Conservation (phyloP, 176 grass and related monocot species). For the Saccharum officinarum region DNA sequence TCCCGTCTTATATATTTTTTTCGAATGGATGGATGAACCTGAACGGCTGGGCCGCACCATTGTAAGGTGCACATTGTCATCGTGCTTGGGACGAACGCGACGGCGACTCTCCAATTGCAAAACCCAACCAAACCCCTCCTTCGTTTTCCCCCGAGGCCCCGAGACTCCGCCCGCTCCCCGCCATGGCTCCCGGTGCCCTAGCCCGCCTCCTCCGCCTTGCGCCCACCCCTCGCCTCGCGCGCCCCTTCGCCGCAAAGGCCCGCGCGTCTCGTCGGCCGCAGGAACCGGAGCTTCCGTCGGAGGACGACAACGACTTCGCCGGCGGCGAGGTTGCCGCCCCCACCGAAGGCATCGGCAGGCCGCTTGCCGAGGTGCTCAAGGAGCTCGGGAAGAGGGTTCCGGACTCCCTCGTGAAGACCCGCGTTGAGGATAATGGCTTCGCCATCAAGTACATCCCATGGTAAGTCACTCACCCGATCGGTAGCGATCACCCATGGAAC, state of each 20-base stretch:
- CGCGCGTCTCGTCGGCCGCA: constrained; percentile 11
- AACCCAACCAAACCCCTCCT: constrained; percentile 44
- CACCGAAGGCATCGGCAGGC: constrained; percentile 76
- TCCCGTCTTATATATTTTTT: no score
- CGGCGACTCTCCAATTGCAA: not conserved
- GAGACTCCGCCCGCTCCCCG: not conserved
- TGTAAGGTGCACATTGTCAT: no score
- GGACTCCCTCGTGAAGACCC: constrained; percentile 70
- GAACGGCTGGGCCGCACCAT: no score
- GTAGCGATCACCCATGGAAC: not conserved
- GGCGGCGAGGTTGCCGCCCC: constrained; percentile 45
- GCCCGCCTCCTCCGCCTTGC: constrained; percentile 41
- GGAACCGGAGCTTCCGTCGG: constrained; percentile 35
- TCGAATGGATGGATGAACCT: no score
- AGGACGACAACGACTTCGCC: constrained; percentile 46
- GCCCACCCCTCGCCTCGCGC: constrained; percentile 32
- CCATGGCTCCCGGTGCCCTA: constrained; percentile 62
- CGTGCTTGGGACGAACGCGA: no score
- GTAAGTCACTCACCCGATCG: constrained; percentile 36
- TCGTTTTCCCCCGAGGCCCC: not conserved
- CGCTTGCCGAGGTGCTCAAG: constrained; percentile 75
- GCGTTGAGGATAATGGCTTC: constrained; percentile 59
- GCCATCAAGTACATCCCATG: constrained; percentile 85
- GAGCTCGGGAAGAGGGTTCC: constrained; percentile 83
- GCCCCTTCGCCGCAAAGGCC: constrained; percentile 58